Conservation (phyloP, 2,329 filamentous ascomycete genomes). For the Teratosphaeria nubilosa region DNA sequence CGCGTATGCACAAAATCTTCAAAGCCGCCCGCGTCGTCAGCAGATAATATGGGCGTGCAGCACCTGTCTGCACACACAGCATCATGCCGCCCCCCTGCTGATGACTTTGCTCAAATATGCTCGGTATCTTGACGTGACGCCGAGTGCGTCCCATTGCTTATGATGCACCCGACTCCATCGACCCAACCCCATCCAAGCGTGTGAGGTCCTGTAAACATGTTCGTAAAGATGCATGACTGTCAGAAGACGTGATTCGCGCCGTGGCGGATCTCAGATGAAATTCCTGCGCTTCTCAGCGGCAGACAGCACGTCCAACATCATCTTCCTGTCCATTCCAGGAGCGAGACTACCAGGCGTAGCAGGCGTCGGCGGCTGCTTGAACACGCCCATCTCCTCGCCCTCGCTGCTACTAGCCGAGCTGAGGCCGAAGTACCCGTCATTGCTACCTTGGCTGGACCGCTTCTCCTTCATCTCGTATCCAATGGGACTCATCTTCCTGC, state of each 20-base stretch:
- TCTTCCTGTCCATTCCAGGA: conserved; percentile 59
- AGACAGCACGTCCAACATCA: conserved; percentile 76
- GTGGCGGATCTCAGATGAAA: conserved; percentile 41
- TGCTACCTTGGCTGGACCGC: conserved; percentile 25
- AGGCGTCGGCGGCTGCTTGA: conserved; percentile 27
- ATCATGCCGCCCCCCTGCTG: not conserved
- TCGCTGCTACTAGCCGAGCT: conserved; percentile 69
- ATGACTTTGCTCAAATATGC: not conserved
- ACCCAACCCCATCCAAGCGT: not conserved
- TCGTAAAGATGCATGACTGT: not conserved
- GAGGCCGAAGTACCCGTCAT: conserved; percentile 27
- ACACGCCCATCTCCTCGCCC: conserved; percentile 28
- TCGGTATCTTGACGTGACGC: not conserved
- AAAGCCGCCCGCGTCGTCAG: not conserved
- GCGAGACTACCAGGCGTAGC: conserved; percentile 76
- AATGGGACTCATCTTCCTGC: conserved; percentile 29
- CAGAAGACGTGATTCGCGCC: not conserved
- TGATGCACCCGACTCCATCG: not conserved
- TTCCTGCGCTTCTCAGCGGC: conserved; percentile 84
- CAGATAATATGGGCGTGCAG: not conserved
- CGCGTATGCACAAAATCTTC: not conserved
- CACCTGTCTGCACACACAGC: not conserved
- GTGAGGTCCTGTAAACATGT: not conserved
- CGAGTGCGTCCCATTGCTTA: not conserved
- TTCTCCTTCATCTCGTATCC: conserved; percentile 29